Evolutionary conservation across 345 rosid genomes (phyloP).

Genomic region (Geranium brycei): DNA sequence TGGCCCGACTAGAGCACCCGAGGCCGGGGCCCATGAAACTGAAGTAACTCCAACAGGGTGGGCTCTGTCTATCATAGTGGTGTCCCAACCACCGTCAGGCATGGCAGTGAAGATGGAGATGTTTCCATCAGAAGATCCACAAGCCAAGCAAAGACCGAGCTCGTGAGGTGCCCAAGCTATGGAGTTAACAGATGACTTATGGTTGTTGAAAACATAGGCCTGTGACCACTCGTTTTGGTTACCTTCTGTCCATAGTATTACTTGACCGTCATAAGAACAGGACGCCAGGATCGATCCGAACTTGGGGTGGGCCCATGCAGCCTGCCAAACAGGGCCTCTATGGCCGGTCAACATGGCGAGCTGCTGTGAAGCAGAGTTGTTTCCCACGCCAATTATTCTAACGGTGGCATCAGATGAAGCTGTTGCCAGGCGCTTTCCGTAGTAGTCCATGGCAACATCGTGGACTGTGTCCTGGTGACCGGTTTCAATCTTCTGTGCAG

Average conservation of each 20-base stretch:
- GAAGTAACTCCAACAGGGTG: constrained; percentile 60
- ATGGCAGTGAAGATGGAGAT: constrained; percentile 42
- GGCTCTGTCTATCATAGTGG: constrained; percentile 44
- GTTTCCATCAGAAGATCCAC: constrained; percentile 60
- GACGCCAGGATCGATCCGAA: constrained; percentile 48
- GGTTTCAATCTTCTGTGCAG: constrained; percentile 44
- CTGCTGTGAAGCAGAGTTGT: constrained; percentile 31
- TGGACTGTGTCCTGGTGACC: constrained; percentile 47
- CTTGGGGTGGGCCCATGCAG: constrained; percentile 61
- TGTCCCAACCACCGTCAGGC: constrained; percentile 51
- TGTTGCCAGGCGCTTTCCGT: constrained; percentile 50
- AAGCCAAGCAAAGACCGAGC: constrained; percentile 50
- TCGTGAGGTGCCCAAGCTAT: constrained; percentile 64
- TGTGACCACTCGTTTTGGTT: constrained; percentile 48
- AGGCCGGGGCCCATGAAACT: constrained; percentile 59
- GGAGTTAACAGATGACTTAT: constrained; percentile 52
- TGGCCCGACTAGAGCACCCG: constrained; percentile 40
- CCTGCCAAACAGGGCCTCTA: constrained; percentile 55
- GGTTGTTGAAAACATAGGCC: constrained; percentile 43
- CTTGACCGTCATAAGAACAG: constrained; percentile 58
- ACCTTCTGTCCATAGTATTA: constrained; percentile 54
- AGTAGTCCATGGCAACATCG: constrained; percentile 56
- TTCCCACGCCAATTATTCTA: constrained; percentile 39
- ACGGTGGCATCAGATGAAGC: constrained; percentile 48
- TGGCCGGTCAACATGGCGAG: constrained; percentile 48